Evolutionary conservation across 371 early-diverging fungal genomes (phyloP).

Genomic region (Mucor indicus): DNA sequence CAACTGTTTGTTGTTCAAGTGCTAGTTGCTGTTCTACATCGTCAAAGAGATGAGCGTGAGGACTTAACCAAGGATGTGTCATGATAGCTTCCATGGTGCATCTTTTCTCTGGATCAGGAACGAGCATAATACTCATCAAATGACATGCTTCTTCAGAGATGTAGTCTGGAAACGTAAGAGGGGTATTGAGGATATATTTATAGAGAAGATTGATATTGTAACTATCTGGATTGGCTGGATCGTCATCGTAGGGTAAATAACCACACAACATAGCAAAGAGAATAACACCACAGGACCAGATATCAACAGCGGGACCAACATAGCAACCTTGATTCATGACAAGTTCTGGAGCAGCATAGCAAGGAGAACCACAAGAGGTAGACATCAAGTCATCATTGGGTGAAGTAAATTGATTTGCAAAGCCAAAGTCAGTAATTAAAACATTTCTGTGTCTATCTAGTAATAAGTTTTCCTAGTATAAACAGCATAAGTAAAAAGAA

Average conservation of each 20-base stretch:
- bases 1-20: background rate
- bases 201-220: constrained; percentile 95
- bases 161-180: constrained; percentile 88
- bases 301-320: constrained; percentile 96
- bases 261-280: constrained; percentile 97
- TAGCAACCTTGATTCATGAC: constrained; percentile 97
- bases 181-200: constrained; percentile 91
- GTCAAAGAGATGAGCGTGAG: constrained; percentile 32
- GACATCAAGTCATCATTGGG: constrained; percentile 76
- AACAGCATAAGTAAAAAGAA: too few relatives aligned
- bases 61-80: constrained; percentile 70
- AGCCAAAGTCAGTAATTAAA: constrained; percentile 99
- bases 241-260: constrained; percentile 98
- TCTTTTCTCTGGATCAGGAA: constrained; percentile 85
- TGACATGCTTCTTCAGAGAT: constrained; percentile 78
- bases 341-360: constrained; percentile 98
- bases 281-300: constrained; percentile 96
- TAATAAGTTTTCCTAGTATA: constrained; percentile 91
- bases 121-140: constrained; percentile 87
- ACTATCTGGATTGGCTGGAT: constrained; percentile 94
- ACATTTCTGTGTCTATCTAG: constrained; percentile 87
- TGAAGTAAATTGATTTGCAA: constrained; percentile 91
- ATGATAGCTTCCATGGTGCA: constrained; percentile 87
- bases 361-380: constrained; percentile 96
- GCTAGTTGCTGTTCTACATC: constrained; percentile 17